phyloP scores from a whole-genome alignment of 805 yeast genomes.

The Metschnikowia gelsemii region DNA sequence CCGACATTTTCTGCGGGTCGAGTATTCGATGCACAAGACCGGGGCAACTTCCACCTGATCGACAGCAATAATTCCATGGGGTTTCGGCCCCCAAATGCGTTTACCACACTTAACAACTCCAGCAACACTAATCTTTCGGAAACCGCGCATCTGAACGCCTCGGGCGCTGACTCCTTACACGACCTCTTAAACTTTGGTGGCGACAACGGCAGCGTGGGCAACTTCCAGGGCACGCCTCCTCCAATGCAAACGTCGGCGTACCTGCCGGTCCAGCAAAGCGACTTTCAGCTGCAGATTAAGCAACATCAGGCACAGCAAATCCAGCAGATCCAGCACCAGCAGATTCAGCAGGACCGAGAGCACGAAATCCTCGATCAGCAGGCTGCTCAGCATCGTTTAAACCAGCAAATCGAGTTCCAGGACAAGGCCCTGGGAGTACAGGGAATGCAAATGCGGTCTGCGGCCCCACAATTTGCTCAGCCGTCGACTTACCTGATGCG shows the following conservation, averaged over 20 bases:
- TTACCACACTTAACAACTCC: conserved; percentile 40
- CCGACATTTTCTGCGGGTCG: conserved; percentile 25
- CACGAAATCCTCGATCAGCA: conserved; percentile 15
- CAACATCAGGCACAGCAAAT: conserved; percentile 29
- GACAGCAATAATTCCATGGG: conserved; percentile 31
- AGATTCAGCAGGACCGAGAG: conserved; percentile 13
- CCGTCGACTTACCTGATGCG: conserved; percentile 16
- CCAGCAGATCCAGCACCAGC: conserved; percentile 27
- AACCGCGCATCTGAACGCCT: conserved; percentile 26
- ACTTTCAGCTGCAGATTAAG: conserved; percentile 5
- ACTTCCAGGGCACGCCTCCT: conserved; percentile 11
- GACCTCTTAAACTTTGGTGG: conserved; percentile 10
- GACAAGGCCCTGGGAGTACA: conserved; percentile 13
- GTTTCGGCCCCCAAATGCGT: conserved; percentile 42
- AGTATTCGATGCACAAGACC: conserved; percentile 20
- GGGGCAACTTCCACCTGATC: conserved; percentile 35
- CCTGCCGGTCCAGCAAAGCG: conserved; percentile 8
- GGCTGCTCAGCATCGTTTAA: conserved; percentile 13
- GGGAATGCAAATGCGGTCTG: conserved; percentile 5
- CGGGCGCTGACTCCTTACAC: conserved; percentile 11
- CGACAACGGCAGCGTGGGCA: conserved; percentile 10
- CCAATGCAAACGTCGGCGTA: conserved; percentile 8
- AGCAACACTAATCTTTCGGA: conserved; percentile 43
- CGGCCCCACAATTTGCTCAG: conserved; percentile 15
- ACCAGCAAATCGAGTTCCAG: conserved; percentile 13